Evolutionary conservation across 2,329 filamentous ascomycete species (phyloP).

Genomic region (Calonectria naviculata): DNA sequence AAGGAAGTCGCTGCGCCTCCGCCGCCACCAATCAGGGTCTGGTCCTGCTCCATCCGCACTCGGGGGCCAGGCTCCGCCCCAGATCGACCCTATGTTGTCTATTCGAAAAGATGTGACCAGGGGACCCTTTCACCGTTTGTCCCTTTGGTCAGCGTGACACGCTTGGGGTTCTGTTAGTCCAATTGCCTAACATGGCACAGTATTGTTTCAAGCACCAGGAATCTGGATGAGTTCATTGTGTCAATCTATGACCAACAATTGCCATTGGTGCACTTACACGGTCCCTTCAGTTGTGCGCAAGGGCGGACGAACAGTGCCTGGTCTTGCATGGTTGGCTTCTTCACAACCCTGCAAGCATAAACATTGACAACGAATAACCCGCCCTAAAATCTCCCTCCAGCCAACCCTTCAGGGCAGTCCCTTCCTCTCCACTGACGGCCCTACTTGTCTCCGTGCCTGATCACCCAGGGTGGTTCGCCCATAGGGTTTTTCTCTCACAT

Average conservation of each 20-base stretch:
- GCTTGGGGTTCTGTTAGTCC: background rate
- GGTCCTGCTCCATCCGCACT: background rate
- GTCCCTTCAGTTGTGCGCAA: background rate
- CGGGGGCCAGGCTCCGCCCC: slow-evolving; percentile 3
- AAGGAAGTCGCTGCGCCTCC: background rate
- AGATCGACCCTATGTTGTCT: slow-evolving; percentile 3
- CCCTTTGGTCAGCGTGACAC: background rate
- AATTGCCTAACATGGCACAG: background rate
- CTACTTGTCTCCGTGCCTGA: background rate
- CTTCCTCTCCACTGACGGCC: background rate
- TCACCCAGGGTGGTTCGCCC: background rate
- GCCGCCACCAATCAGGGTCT: slow-evolving; percentile 5
- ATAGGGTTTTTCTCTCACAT: background rate
- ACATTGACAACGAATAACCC: background rate
- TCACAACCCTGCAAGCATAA: background rate
- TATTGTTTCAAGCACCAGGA: background rate
- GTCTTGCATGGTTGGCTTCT: background rate
- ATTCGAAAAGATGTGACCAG: background rate
- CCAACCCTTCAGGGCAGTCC: background rate
- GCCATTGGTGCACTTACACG: background rate
- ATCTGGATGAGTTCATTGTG: background rate
- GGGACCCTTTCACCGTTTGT: slow-evolving; percentile 10
- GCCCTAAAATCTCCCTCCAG: too few relatives aligned
- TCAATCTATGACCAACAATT: background rate
- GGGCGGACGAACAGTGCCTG: background rate